Evolutionary conservation across 1,284 basidiomycete genomes (phyloP).

Genomic region (Cutaneotrichosporon cyanovorans): DNA sequence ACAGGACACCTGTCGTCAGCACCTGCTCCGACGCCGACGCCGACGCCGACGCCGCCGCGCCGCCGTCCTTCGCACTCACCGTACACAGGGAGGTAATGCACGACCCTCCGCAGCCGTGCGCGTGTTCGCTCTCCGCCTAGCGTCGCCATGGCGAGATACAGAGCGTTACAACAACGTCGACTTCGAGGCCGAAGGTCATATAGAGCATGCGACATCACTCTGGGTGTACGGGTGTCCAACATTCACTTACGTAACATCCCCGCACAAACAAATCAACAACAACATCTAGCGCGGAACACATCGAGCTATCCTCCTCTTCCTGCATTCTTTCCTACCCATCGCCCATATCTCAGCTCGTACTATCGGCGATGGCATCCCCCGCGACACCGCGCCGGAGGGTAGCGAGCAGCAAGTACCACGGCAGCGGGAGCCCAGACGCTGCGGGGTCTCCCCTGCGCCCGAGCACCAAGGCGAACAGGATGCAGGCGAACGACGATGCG

Average conservation of each 20-base stretch:
- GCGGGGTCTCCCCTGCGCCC: conserved; percentile 6
- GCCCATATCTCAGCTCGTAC: background rate
- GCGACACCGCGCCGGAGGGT: conserved; percentile 8
- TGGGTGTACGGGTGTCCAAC: too few species aligned
- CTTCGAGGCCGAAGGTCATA: background rate
- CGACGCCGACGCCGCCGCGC: too few species aligned
- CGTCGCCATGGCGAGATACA: background rate
- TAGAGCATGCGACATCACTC: too few species aligned
- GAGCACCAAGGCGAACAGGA: conserved; percentile 9
- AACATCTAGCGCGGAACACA: background rate
- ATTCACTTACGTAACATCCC: background rate
- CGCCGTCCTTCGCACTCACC: background rate
- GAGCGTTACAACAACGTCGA: background rate
- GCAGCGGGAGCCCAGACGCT: background rate
- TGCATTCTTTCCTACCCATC: background rate
- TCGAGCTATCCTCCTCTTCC: background rate
- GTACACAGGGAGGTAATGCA: conserved; percentile 3
- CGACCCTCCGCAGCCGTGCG: background rate
- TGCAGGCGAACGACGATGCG: conserved; percentile 33
- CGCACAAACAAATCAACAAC: conserved; percentile 4
- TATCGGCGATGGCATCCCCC: conserved; percentile 6
- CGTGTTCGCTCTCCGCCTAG: background rate
- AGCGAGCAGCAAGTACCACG: conserved; percentile 5
- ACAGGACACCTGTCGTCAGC: conserved; percentile 11
- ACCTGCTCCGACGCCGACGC: too few species aligned